Evolutionary conservation across 257 asterid species (phyloP).

Genomic region (Petunia secreta): DNA sequence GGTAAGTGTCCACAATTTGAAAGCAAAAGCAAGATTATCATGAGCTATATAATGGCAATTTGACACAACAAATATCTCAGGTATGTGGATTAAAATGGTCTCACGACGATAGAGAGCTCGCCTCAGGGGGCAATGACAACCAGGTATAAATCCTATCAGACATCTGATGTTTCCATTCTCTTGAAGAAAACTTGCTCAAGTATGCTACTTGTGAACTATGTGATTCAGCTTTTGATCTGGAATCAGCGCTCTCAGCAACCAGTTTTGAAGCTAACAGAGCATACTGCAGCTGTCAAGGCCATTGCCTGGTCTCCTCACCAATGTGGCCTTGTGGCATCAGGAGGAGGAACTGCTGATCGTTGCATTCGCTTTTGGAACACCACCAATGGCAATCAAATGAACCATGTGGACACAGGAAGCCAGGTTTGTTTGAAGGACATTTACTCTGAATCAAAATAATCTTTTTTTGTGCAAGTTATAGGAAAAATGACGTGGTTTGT

Average conservation of each 20-base stretch:
- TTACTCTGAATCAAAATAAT: background rate
- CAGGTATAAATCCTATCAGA: constrained; percentile 49
- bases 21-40: too few species aligned
- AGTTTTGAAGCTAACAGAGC: constrained; percentile 77
- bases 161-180: background rate
- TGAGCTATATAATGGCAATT: background rate
- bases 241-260: constrained; percentile 87
- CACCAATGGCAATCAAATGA: constrained; percentile 75
- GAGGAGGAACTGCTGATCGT: constrained; percentile 99
- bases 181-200: background rate
- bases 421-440: constrained; percentile 63
- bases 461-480: background rate
- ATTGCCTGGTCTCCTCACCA: constrained; percentile 99
- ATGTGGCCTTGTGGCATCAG: constrained; percentile 85
- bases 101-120: constrained; percentile 95
- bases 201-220: background rate
- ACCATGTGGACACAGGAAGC: constrained; percentile 88
- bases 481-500: background rate
- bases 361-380: constrained; percentile 99
- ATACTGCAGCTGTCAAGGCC: constrained; percentile 97
- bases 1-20: constrained; percentile 40
- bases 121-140: constrained; percentile 97
- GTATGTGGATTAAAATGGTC: constrained; percentile 98
- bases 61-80: constrained; percentile 35
- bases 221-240: constrained; percentile 84